Base-by-base conservation (phyloP, 306 rosid genomes). In the Acacia crassicarpa region DNA sequence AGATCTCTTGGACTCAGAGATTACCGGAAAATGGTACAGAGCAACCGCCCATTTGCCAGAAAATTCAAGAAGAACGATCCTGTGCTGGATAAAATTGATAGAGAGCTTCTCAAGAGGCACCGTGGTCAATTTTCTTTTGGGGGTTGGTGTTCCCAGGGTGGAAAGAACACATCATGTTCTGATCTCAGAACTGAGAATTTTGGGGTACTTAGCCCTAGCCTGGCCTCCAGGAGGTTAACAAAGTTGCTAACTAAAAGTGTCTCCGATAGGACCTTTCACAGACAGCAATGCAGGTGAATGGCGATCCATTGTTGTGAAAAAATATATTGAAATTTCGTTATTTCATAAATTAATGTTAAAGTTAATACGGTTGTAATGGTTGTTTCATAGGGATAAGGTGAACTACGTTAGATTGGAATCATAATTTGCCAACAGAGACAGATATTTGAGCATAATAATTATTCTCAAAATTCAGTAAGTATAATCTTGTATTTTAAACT, bases 11-110 rank as follows among this genome's bases (percentile, higher is more conserved):
- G 95, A 25, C 86, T 90, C 12, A 78, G 35, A 78, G 93, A 95
- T 77, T 91, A 82, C 40, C 83, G 86, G 66, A 89, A 81, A 81
- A 90, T 89, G 89, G 85, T 91, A 17, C 83, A 84, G 0, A 90
- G 90, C 75, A 87, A 86, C 87, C 97, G 95, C 30, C 98, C 98
- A 1, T 93, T 95, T 9, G 98, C 98, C 10, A 32, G 98, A 66
- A 95, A 95, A 58, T 95, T 95, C 90, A 93, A 91, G 88, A 80
- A 88, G 48, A 89, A 89, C 5, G 91, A 89, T 54, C 83, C 80
- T 0, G 92, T 93, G 19, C 92, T 91, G 19, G 92, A 87, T 77
- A 93, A 83, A 40, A 90, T 95, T 49, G 98, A 95, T 66, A 91
- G 89, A 9, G 93, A 91, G 2, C 85, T 95, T 66, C 88, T 95